Percentiles rank a stretch among this genome's conserved stretches.
These are phyloP conservation scores for Nakataea oryzae DNA, from an alignment of 2,329 filamentous ascomycete species.

Conservation along the genomic window DNA sequence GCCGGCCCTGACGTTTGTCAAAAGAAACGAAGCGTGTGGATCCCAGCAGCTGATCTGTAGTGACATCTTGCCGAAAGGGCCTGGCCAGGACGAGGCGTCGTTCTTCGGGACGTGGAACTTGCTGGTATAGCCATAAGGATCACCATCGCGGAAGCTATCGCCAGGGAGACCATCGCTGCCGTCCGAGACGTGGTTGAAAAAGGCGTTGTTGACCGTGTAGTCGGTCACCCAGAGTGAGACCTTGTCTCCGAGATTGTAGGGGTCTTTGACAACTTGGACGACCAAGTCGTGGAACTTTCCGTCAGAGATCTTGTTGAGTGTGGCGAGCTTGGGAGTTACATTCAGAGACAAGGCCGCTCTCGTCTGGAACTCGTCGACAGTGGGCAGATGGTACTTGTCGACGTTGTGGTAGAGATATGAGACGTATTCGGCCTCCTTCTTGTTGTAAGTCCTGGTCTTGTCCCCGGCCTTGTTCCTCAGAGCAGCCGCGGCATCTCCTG, in stretches of 20 bases:
- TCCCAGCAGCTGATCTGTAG: conserved; percentile 64
- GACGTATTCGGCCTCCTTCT: conserved; percentile 32
- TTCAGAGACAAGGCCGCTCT: conserved; percentile 28
- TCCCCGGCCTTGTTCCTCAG: conserved; percentile 11
- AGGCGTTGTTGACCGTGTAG: conserved; percentile 60
- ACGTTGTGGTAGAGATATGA: conserved; percentile 33
- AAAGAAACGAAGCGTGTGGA: conserved; percentile 46
- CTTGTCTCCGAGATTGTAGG: conserved; percentile 30
- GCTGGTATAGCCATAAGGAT: conserved; percentile 38
- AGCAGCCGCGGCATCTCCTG: conserved; percentile 22
- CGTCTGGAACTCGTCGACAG: conserved; percentile 28
- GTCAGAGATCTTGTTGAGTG: conserved; percentile 52
- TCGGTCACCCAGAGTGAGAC: conserved; percentile 68
- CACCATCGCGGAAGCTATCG: conserved; percentile 34
- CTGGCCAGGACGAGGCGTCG: conserved; percentile 45
- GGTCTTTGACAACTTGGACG: conserved; percentile 54
- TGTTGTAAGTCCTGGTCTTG: conserved; percentile 9
- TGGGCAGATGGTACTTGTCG: conserved; percentile 32
- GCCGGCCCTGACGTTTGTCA: conserved; percentile 45
- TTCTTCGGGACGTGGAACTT: conserved; percentile 15
- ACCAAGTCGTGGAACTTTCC: conserved; percentile 56
- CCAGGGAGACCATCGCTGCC: conserved; percentile 10
- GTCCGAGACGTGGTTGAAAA: conserved; percentile 41
- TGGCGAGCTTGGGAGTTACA: conserved; percentile 45
- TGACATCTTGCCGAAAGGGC: conserved; percentile 63